These are phyloP conservation scores for Glaciozyma antarctica DNA, from an alignment of 768 basidiomycete species.

Conservation along the genomic window DNA sequence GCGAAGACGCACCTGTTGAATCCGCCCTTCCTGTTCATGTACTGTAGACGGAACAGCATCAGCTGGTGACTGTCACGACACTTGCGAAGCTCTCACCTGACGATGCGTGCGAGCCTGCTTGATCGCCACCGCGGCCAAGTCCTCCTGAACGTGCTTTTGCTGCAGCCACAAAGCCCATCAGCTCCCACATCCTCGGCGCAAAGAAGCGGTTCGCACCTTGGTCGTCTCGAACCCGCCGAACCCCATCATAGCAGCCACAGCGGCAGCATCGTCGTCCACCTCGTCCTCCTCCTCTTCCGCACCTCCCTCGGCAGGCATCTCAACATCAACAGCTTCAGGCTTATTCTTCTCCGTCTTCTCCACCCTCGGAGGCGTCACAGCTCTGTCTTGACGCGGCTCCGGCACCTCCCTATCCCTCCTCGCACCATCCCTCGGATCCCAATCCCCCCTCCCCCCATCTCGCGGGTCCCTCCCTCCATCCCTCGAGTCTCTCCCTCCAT, in stretches of 20 bases:
- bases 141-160: constrained; percentile 72
- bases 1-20: constrained; percentile 59
- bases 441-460: not conserved
- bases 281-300: constrained; percentile 36
- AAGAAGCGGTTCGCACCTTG: constrained; percentile 51
- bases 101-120: constrained; percentile 48
- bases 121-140: constrained; percentile 57
- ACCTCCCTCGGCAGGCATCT: not conserved
- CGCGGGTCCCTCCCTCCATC: not conserved
- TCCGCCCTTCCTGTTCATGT: constrained; percentile 89
- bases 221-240: constrained; percentile 76
- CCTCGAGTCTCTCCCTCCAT: no score
- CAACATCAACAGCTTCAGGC: not conserved
- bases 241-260: constrained; percentile 87
- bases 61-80: constrained; percentile 48
- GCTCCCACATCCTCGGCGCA: not conserved
- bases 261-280: constrained; percentile 60
- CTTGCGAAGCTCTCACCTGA: constrained; percentile 35
- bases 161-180: constrained; percentile 37
- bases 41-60: constrained; percentile 80
- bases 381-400: not conserved
- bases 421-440: not conserved
- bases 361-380: not conserved
- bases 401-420: not conserved
- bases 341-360: not conserved